phyloP scores from a whole-genome alignment of 805 yeast genomes.

The Grigorovia transvaalensis region DNA sequence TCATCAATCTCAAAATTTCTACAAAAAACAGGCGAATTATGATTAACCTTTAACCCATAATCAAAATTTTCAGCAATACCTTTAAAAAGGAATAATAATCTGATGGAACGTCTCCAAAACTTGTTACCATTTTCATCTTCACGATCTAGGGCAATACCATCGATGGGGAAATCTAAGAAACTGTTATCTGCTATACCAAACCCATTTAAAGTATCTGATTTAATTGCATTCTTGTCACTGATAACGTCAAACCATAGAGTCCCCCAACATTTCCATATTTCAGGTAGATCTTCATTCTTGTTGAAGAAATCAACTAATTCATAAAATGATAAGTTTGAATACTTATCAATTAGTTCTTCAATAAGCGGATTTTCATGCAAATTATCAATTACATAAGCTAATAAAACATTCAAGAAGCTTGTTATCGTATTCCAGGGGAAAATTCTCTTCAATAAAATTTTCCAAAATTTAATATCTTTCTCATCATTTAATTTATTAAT shows the following conservation, averaged over 20 bases:
- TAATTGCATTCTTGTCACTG: slow-evolving; percentile 32
- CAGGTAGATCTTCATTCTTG: slow-evolving; percentile 54
- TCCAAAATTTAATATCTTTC: slow-evolving; percentile 22
- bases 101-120: slow-evolving; percentile 27
- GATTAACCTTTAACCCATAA: slow-evolving; percentile 11
- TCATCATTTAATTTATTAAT: slow-evolving; percentile 21
- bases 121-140: slow-evolving; percentile 27
- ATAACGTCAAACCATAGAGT: slow-evolving; percentile 67
- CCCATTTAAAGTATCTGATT: slow-evolving; percentile 33
- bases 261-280: slow-evolving; percentile 82
- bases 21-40: slow-evolving; percentile 9
- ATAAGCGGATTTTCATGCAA: slow-evolving; percentile 10
- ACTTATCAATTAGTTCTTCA: slow-evolving; percentile 17
- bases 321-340: slow-evolving; percentile 22
- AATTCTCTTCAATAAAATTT: slow-evolving; percentile 34
- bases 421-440: slow-evolving; percentile 64
- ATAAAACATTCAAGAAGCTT: slow-evolving; percentile 50
- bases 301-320: slow-evolving; percentile 41
- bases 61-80: slow-evolving; percentile 19
- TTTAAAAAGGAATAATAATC: slow-evolving; percentile 24
- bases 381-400: slow-evolving; percentile 28
- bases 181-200: slow-evolving; percentile 51
- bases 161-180: slow-evolving; percentile 51
- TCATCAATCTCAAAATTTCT: slow-evolving; percentile 8
- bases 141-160: slow-evolving; percentile 43